Evolutionary conservation across 306 rosid genomes (phyloP).

Genomic region (Ormosia emarginata): DNA sequence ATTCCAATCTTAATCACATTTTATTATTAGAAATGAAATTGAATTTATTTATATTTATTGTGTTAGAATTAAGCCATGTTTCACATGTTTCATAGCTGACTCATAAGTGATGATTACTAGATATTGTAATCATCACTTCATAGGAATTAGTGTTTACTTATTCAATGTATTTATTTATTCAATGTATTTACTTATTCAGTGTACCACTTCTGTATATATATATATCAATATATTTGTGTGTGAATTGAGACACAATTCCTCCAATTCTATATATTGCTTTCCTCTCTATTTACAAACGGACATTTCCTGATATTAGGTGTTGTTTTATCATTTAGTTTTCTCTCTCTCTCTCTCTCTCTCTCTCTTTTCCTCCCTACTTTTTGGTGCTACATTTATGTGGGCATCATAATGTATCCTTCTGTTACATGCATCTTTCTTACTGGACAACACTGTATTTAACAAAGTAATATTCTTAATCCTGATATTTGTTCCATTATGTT

Average conservation of each 20-base stretch:
- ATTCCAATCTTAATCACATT: neutral
- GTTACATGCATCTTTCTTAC: neutral
- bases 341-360: neutral
- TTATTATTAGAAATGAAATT: neutral
- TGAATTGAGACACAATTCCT: too few species aligned
- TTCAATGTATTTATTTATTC: too few species aligned
- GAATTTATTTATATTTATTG: neutral
- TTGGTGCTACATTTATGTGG: neutral
- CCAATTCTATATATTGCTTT: neutral
- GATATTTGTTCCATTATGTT: conserved; percentile 1
- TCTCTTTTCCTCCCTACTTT: neutral
- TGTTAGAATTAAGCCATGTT: too few species aligned
- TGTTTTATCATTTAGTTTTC: neutral
- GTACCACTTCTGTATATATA: too few species aligned
- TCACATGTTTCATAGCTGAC: too few species aligned
- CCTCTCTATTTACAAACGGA: neutral
- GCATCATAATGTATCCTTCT: neutral
- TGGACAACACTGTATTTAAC: neutral
- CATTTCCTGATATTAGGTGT: neutral
- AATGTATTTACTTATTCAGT: too few species aligned
- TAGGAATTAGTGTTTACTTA: too few species aligned
- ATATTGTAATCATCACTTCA: too few species aligned
- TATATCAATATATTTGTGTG: too few species aligned
- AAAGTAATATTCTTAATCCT: neutral
- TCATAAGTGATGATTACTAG: too few species aligned